Percentiles rank a stretch among this genome's conserved stretches.
Conservation (phyloP, 2,329 filamentous ascomycete species). For the Bimuria novae-zelandiae region DNA sequence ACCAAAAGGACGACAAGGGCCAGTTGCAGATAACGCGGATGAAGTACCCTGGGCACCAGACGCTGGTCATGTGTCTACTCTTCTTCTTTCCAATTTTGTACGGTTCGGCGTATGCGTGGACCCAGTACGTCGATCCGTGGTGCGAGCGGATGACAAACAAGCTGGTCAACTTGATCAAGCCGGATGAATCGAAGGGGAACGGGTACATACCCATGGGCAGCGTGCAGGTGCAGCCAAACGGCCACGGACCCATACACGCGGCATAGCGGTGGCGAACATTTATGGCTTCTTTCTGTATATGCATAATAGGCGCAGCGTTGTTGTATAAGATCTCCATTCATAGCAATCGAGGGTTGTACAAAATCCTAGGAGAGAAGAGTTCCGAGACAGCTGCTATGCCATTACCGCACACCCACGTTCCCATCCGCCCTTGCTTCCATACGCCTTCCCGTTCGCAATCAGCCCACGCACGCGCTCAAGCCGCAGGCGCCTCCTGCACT, state of each 20-base stretch:
- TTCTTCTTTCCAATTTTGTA: slow-evolving; percentile 10
- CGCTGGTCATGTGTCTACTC: slow-evolving; percentile 4
- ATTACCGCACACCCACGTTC: too few species aligned
- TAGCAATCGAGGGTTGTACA: neutral
- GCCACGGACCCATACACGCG: neutral
- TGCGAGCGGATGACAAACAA: slow-evolving; percentile 14
- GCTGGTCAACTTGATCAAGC: slow-evolving; percentile 9
- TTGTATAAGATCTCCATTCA: neutral
- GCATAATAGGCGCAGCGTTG: neutral
- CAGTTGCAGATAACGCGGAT: slow-evolving; percentile 10
- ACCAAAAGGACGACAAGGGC: slow-evolving; percentile 10
- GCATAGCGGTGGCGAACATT: neutral
- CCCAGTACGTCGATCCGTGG: slow-evolving; percentile 11
- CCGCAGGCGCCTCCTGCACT: neutral
- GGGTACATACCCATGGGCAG: slow-evolving; percentile 10
- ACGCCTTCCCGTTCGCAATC: neutral
- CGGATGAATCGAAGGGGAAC: slow-evolving; percentile 8
- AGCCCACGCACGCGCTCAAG: neutral
- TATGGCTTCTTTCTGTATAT: slow-evolving; percentile 1
- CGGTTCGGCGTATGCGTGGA: slow-evolving; percentile 10
- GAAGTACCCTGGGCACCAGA: slow-evolving; percentile 10
- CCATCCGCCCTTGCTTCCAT: neutral
- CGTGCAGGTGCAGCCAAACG: neutral
- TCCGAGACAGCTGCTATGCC: neutral
- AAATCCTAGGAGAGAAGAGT: neutral